These are phyloP conservation scores for Psilocybe tampanensis DNA, from an alignment of 768 basidiomycete species.

Conservation along the genomic window DNA sequence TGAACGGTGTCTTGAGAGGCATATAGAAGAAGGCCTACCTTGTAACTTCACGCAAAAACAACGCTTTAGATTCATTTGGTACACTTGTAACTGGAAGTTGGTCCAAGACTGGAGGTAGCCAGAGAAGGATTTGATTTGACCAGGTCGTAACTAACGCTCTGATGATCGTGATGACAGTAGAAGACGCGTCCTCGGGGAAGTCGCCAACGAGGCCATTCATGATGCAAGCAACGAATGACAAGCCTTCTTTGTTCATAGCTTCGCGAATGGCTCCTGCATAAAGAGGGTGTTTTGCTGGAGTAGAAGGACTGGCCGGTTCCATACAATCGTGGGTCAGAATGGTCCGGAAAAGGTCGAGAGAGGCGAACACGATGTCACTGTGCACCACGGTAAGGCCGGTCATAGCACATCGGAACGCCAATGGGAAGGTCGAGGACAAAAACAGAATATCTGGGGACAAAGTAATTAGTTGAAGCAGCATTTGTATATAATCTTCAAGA, in stretches of 20 bases:
- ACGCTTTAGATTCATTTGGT: conserved; percentile 65
- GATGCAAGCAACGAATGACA: conserved; percentile 66
- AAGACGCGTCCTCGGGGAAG: conserved; percentile 85
- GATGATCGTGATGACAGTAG: conserved; percentile 77
- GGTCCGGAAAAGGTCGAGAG: conserved; percentile 78
- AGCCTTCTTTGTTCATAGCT: conserved; percentile 72
- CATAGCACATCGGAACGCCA: conserved; percentile 76
- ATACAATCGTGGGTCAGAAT: conserved; percentile 80
- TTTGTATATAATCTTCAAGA: conserved; percentile 90
- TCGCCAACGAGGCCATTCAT: conserved; percentile 81
- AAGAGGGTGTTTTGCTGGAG: conserved; percentile 59
- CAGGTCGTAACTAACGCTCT: conserved; percentile 68
- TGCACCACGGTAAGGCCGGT: conserved; percentile 82
- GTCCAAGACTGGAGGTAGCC: conserved; percentile 74
- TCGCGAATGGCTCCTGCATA: conserved; percentile 65
- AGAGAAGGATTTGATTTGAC: conserved; percentile 66
- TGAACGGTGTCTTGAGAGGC: conserved; percentile 5
- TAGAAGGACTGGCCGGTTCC: conserved; percentile 36
- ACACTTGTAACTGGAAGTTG: conserved; percentile 63
- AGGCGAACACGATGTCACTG: conserved; percentile 77
- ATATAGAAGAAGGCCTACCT: conserved; percentile 51
- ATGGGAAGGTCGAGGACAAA: conserved; percentile 73
- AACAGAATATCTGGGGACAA: conserved; percentile 77
- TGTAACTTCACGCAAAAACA: conserved; percentile 75
- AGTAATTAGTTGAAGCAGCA: conserved; percentile 70